phyloP scores from a whole-genome alignment of 208 protist species.

The Strigomonas galati region DNA sequence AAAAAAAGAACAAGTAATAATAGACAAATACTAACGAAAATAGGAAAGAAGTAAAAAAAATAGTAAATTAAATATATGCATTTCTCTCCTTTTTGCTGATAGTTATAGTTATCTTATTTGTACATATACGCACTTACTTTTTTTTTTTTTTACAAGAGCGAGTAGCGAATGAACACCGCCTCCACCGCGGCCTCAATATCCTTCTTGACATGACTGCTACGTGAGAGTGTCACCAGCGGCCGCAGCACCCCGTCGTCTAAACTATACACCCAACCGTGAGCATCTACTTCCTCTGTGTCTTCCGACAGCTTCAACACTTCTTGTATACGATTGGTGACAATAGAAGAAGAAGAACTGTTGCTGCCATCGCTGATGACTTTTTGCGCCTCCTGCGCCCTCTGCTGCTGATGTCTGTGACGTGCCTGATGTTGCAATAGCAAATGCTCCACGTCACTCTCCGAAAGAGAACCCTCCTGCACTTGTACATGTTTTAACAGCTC shows the following conservation, averaged over 20 bases:
- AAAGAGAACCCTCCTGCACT: too few species aligned
- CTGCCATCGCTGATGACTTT: slow-evolving; percentile 19
- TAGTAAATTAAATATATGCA: not conserved
- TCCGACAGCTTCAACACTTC: too few species aligned
- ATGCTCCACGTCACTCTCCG: slow-evolving; percentile 31
- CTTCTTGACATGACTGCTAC: slow-evolving; percentile 38
- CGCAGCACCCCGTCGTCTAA: slow-evolving; percentile 56
- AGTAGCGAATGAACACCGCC: slow-evolving; percentile 66
- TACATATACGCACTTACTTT: slow-evolving; percentile 5
- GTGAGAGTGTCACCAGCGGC: slow-evolving; percentile 60
- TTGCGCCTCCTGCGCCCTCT: slow-evolving; percentile 34
- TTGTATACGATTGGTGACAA: too few species aligned
- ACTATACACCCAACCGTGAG: slow-evolving; percentile 79
- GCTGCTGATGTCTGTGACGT: too few species aligned
- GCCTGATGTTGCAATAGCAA: slow-evolving; percentile 38
- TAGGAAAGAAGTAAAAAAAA: slow-evolving; percentile 2
- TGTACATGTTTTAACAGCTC: too few species aligned
- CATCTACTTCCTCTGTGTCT: slow-evolving; percentile 39
- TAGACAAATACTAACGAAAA: not conserved
- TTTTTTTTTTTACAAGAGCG: slow-evolving; percentile 24
- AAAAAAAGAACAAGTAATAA: not conserved
- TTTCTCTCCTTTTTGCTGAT: not conserved
- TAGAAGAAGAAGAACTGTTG: too few species aligned
- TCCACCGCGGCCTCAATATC: slow-evolving; percentile 46
- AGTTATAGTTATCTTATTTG: slow-evolving; percentile 6